Evolutionary conservation across 306 rosid genomes (phyloP).

Genomic region (Datisca glomerata): DNA sequence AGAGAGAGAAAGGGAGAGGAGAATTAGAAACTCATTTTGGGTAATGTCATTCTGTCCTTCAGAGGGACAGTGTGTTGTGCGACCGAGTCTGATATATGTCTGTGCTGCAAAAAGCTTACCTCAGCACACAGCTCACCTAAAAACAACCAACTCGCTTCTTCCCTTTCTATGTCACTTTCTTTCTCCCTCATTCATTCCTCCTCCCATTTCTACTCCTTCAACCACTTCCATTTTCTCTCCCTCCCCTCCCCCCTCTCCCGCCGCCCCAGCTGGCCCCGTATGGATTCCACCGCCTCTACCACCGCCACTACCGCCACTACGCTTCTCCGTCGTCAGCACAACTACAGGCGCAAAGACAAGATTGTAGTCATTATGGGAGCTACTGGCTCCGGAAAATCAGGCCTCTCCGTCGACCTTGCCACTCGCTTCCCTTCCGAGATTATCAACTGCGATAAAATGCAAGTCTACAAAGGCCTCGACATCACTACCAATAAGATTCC

Average conservation of each 20-base stretch:
- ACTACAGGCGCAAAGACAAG: conserved; percentile 42
- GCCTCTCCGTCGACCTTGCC: conserved; percentile 77
- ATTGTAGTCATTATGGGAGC: conserved; percentile 66
- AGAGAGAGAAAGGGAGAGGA: too few relatives aligned
- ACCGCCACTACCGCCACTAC: too few relatives aligned
- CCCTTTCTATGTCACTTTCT: conserved; percentile 31
- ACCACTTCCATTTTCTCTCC: background rate
- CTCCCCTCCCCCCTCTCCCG: background rate
- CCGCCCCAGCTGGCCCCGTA: conserved; percentile 22
- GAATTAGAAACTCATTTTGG: too few relatives aligned
- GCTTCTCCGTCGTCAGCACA: conserved; percentile 7
- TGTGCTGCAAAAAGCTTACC: conserved; percentile 2
- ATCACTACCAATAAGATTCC: conserved; percentile 87
- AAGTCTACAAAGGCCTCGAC: conserved; percentile 67
- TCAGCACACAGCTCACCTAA: conserved; percentile 15
- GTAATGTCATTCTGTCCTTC: too few relatives aligned
- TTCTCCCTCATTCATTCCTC: conserved; percentile 17
- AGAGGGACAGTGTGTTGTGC: too few relatives aligned
- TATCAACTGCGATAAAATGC: conserved; percentile 87
- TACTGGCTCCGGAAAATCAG: conserved; percentile 81
- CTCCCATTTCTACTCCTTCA: background rate
- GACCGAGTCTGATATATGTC: background rate
- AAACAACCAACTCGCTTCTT: background rate
- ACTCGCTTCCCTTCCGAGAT: conserved; percentile 50
- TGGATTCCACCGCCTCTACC: conserved; percentile 20